Conservation (phyloP, 495 filamentous ascomycete species). For the Astrothelium macrocarpum region DNA sequence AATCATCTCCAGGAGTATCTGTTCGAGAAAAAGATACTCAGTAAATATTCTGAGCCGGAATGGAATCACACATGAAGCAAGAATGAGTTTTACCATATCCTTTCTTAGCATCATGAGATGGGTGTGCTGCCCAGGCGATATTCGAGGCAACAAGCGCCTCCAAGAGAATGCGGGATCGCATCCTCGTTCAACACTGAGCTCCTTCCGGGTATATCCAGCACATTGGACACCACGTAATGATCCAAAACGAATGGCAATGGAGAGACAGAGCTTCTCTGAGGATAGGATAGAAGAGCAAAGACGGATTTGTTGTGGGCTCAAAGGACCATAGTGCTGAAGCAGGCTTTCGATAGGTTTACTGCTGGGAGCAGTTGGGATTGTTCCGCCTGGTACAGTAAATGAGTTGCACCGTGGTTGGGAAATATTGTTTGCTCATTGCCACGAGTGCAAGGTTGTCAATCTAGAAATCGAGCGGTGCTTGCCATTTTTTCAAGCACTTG, state of each 20-base stretch:
- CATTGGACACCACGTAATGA: background rate
- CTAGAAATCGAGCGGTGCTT: too few relatives aligned
- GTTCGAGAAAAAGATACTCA: background rate
- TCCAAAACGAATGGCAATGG: conserved; percentile 2
- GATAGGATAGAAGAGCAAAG: background rate
- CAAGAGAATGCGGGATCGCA: background rate
- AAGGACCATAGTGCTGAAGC: background rate
- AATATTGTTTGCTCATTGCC: background rate
- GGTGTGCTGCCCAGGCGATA: background rate
- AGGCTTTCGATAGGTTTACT: background rate
- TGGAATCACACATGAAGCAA: background rate
- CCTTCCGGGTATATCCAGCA: background rate
- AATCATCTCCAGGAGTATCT: conserved; percentile 2
- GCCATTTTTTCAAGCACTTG: too few relatives aligned
- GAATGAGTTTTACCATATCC: conserved; percentile 1
- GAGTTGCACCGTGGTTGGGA: background rate
- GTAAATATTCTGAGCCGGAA: background rate
- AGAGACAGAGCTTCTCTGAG: background rate
- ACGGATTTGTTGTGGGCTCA: background rate
- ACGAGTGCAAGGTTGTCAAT: background rate
- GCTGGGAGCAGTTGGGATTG: background rate
- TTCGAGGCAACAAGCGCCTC: background rate
- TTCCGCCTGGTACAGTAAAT: background rate
- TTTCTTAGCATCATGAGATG: background rate
- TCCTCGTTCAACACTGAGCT: background rate